Percentiles rank a stretch among this genome's conserved stretches.
phyloP scores from a whole-genome alignment of 306 rosid genomes.

The Sindora glabra region DNA sequence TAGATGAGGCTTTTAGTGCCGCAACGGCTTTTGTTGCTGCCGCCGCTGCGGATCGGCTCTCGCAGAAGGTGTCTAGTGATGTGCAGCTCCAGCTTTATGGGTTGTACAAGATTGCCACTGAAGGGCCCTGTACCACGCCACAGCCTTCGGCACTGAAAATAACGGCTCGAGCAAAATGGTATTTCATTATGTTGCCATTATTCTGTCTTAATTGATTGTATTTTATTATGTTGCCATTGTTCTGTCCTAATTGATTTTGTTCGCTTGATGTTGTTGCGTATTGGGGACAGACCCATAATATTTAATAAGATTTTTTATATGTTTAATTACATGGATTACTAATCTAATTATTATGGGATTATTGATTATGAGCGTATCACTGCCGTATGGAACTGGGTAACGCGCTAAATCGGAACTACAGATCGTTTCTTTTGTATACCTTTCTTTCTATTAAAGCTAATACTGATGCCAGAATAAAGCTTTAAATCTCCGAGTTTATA shows the following conservation, averaged over 20 bases:
- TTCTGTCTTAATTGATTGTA: not conserved
- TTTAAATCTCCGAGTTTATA: not conserved
- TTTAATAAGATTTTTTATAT: not conserved
- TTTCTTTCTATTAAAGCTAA: not conserved
- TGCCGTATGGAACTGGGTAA: no score
- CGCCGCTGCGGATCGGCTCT: constrained; percentile 79
- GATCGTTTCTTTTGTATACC: not conserved
- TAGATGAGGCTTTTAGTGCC: constrained; percentile 85
- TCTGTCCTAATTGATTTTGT: not conserved
- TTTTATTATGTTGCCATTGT: not conserved
- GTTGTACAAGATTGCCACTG: constrained; percentile 90
- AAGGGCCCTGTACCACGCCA: constrained; percentile 84
- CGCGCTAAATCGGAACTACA: not conserved
- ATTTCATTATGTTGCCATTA: constrained; percentile 3
- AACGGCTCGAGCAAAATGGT: constrained; percentile 98
- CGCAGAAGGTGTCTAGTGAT: constrained; percentile 71
- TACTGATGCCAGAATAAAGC: not conserved
- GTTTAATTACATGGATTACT: no score
- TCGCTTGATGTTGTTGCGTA: no score
- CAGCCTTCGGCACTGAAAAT: constrained; percentile 91
- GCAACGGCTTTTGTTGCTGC: constrained; percentile 87
- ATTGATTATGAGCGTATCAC: not conserved
- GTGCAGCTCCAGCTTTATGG: constrained; percentile 83
- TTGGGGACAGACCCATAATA: not conserved
- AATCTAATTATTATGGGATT: not conserved